Base-by-base conservation (phyloP, 345 rosid genomes). In the Citrus mangshanensis region DNA sequence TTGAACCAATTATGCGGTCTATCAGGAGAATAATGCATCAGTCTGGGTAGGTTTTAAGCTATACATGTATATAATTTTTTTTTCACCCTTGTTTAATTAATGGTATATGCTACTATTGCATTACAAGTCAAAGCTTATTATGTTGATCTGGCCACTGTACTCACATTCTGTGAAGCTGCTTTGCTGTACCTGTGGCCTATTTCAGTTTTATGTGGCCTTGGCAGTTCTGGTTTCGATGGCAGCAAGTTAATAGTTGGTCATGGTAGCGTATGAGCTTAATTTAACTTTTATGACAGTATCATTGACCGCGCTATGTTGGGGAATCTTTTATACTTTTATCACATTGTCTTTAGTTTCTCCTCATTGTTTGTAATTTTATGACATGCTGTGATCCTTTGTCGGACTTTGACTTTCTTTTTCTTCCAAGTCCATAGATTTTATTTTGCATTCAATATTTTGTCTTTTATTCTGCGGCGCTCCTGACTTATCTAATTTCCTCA, bases 1-100 rank as follows among this genome's bases (percentile, higher is more conserved):
- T 91, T 42, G 98, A 96, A 32, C 91, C 97, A 42, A 61, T 91
- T 38, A 91, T 96, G 95, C 88, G 30, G 64, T 85, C 91, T 3
- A 81, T 91, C 68, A 79, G 93, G 77, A 89, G 83, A 75, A 88
- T 93, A 62, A 84, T 90, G 92, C 98, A 84, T 80, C 83, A 70
- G 58, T 54, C 93, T 55, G 94, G 93, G 98, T 93, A 86, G 40
- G 84, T 85, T 66, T 67, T 78, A 63, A 62, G 42, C 58, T 60
- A 9, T 34, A 56, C 37, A 59, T 56, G 27, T 62, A 5, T 13
- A 35, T 32, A 37, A 64, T 18, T 30, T 68, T 25, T 40, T 49
- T 12, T 70, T 35, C 34, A 21, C 12, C 5, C 38, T 28, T 28
- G 2, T 49, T 7, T 54, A 30, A 54, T 2, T 32, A 54, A 19